phyloP scores from a whole-genome alignment of 1,139 yeast species.

The Sugiyamaella grinbergsii region DNA sequence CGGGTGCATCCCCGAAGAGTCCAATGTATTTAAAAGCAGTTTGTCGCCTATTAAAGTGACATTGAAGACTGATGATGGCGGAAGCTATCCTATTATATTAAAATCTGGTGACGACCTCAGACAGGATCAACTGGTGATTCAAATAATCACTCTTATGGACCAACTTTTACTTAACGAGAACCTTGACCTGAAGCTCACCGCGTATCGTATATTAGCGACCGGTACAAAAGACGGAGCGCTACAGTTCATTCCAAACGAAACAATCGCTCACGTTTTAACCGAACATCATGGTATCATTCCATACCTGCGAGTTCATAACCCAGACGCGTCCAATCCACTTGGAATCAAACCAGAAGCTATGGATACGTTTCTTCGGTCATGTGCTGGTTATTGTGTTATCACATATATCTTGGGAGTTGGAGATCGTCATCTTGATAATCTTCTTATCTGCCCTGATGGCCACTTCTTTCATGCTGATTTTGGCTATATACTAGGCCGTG shows the following conservation, averaged over 20 bases:
- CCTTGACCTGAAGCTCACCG: conserved; percentile 81
- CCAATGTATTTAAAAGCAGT: conserved; percentile 86
- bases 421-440: conserved; percentile 91
- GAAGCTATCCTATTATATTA: conserved; percentile 78
- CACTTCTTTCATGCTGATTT: conserved; percentile 96
- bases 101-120: conserved; percentile 95
- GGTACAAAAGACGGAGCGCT: conserved; percentile 90
- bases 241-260: conserved; percentile 89
- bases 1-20: conserved; percentile 79
- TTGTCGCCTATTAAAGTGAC: conserved; percentile 84
- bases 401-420: conserved; percentile 96
- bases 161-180: conserved; percentile 85
- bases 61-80: conserved; percentile 62
- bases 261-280: conserved; percentile 77
- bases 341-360: conserved; percentile 76
- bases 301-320: conserved; percentile 67
- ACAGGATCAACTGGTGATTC: conserved; percentile 95
- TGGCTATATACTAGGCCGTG: conserved; percentile 94
- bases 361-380: conserved; percentile 93
- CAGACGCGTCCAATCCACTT: conserved; percentile 53
- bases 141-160: conserved; percentile 89
- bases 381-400: conserved; percentile 98
- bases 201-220: conserved; percentile 88
- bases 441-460: conserved; percentile 69
- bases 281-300: conserved; percentile 71